Base-by-base conservation (phyloP, 164 flowering plant genomes). In the Tetrastigma voinierianum region DNA sequence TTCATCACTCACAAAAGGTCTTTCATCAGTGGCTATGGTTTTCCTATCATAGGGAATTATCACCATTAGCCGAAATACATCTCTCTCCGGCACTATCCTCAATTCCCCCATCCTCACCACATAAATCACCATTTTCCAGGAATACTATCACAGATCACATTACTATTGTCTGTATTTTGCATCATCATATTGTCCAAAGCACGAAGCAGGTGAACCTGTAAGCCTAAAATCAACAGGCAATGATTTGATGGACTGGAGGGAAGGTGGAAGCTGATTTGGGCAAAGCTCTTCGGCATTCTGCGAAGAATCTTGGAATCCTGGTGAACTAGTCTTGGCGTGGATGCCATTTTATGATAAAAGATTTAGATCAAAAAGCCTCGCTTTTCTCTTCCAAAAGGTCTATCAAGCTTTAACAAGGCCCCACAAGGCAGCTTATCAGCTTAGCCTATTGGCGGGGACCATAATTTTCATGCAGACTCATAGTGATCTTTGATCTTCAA, bases 31-130 rank as follows among this genome's bases (percentile, higher is more conserved):
- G 14, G 72, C 60, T 44, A 64, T 18, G 13, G 47, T 60, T 52
- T 69, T 78, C 65, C 76, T 66, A 49, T 82, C 47, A 62, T 90
- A 90, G 16, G 96, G 96, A 1, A 93, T 88, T 88, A 32, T 90
- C 91, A 47, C 84, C 93, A 75, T 54, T 76, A 18, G 20, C 70
- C 66, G 71, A 77, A 77, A 55, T 78, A 84, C 70, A 69, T 57
- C n/a, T 60, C n/a, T 60, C 32, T 1, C 58, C 47, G 54, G 13
- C 63, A 74, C 7, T 24, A 55, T 49, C 65, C 32, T 64, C 72
- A 65, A 6, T 64, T 17, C 46, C 61, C 23, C 69, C 72, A 25
- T 25, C 67, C 59, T 64, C 75, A 55, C 17, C 64, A 4, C 46
- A 61, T 16, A 56, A 48, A 53, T 51, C 73, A 51, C 77, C 80